phyloP scores from a whole-genome alignment of 805 yeast species.

The Pichia heedii region DNA sequence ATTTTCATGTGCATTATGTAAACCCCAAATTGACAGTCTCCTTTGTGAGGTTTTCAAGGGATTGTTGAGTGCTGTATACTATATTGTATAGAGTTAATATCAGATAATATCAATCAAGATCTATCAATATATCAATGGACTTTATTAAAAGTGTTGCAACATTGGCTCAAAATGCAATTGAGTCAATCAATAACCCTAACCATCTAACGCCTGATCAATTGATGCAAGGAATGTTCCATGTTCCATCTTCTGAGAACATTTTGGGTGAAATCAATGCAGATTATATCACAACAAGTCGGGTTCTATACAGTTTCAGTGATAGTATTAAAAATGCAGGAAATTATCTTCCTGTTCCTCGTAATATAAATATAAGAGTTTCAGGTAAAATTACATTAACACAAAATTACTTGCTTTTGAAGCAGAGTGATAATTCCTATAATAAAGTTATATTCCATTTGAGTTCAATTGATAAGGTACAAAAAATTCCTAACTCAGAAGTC shows the following conservation, averaged over 20 bases:
- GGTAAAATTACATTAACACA: conserved; percentile 68
- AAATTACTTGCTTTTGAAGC: conserved; percentile 67
- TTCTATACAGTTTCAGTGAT: conserved; percentile 5
- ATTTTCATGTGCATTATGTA: too few relatives aligned
- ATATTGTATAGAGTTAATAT: too few relatives aligned
- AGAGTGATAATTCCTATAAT: conserved; percentile 56
- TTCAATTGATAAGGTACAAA: conserved; percentile 74
- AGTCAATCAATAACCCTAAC: conserved; percentile 28
- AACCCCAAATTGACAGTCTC: too few relatives aligned
- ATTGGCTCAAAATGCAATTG: conserved; percentile 39
- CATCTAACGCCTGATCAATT: conserved; percentile 59
- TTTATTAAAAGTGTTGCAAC: conserved; percentile 40
- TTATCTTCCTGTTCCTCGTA: conserved; percentile 18
- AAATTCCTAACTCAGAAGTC: conserved; percentile 69
- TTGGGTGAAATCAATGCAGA: conserved; percentile 19
- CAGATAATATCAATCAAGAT: too few relatives aligned
- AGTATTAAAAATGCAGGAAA: not conserved
- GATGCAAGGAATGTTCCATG: conserved; percentile 54
- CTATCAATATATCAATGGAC: too few relatives aligned
- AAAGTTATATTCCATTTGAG: conserved; percentile 65
- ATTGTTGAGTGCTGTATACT: too few relatives aligned
- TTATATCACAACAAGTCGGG: conserved; percentile 7
- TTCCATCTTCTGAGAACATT: conserved; percentile 65
- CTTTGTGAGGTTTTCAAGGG: too few relatives aligned
- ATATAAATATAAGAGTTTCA: conserved; percentile 1